Evolutionary conservation across 78 protist genomes (phyloP).

Genomic region (Mantamonas sphyraenae): DNA sequence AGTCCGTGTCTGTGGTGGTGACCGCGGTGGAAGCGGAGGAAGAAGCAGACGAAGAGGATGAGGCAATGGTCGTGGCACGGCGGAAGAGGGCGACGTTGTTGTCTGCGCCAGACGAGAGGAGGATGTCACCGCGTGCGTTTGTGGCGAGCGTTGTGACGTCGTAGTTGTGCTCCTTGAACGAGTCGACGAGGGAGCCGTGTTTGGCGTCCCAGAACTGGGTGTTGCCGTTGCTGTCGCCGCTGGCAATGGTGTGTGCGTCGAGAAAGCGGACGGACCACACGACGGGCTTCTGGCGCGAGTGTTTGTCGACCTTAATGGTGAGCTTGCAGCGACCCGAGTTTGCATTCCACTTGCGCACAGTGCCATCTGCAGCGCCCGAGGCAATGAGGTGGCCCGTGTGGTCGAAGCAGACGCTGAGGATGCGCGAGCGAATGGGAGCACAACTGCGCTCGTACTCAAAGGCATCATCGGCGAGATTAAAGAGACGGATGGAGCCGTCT

Average conservation of each 20-base stretch:
- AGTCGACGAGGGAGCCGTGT: constrained; percentile 14
- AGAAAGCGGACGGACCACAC: constrained; percentile 6
- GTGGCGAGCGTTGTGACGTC: constrained; percentile 20
- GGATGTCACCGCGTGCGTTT: not conserved
- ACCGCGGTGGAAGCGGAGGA: too few species aligned
- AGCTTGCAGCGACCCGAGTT: too few species aligned
- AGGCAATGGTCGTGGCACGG: not conserved
- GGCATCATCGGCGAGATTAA: not conserved
- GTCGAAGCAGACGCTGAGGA: too few species aligned
- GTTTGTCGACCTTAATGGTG: too few species aligned
- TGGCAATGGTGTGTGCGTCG: constrained; percentile 30
- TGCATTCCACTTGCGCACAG: too few species aligned
- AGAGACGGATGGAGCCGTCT: constrained; percentile 23
- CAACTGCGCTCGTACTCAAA: not conserved
- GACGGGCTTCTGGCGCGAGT: too few species aligned
- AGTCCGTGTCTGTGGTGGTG: too few species aligned
- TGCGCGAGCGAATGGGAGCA: too few species aligned
- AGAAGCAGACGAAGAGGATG: too few species aligned
- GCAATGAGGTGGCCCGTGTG: too few species aligned
- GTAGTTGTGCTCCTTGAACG: constrained; percentile 10
- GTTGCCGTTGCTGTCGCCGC: constrained; percentile 21
- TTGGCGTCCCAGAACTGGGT: constrained; percentile 29
- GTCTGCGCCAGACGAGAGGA: constrained; percentile 25
- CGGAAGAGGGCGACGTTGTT: constrained; percentile 9
- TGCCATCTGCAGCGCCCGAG: too few species aligned